Base-by-base conservation (phyloP, 768 basidiomycete species). In the Myochromella boudieri region DNA sequence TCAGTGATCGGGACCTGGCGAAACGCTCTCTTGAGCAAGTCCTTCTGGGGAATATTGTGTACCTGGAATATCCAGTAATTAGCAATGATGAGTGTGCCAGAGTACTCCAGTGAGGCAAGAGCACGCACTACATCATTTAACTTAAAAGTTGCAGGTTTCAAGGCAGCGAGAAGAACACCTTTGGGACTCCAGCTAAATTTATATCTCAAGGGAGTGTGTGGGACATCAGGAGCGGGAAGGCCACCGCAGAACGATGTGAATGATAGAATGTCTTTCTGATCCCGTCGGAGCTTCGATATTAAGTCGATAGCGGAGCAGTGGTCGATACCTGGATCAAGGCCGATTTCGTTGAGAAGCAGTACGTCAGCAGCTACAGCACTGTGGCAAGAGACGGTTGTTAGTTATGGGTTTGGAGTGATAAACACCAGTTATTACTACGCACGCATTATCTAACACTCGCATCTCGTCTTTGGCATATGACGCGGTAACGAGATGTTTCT, bases 211-310 rank as follows among this genome's bases (percentile, higher is more conserved):
- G 92, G 91, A 12, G 86, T 80, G 51, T 72, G 64, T 7, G 66
- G 57, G 6, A 74, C 73, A 33, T 87, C 87, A 0, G 90, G 90
- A 1, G 86, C 84, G 0, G 95, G 95, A 3, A 97, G 71, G 1
- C 95, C 95, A 1, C 95, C 95, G 46, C 95, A 97, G 74, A 95
- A 95, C 1, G 91, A 93, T 1, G 81, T 81, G 63, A 95, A 97
- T 0, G 87, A 85, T 0, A 76, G 59, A 8, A 92, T 72, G 11
- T 69, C 62, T 61, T 82, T 85, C 17, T 72, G 74, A 54, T 80
- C 65, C 7, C 64, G 57, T 28, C 71, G 71, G 3, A 87, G 65
- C 21, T 71, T 67, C 17, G 71, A 67, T 24, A 94, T 65, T 12
- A 95, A 69, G 0, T 83, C 77, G 57, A 91, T 77, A 0, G 92